Base-by-base conservation (phyloP, 495 filamentous ascomycete species). In the Umbilicaria muhlenbergii region DNA sequence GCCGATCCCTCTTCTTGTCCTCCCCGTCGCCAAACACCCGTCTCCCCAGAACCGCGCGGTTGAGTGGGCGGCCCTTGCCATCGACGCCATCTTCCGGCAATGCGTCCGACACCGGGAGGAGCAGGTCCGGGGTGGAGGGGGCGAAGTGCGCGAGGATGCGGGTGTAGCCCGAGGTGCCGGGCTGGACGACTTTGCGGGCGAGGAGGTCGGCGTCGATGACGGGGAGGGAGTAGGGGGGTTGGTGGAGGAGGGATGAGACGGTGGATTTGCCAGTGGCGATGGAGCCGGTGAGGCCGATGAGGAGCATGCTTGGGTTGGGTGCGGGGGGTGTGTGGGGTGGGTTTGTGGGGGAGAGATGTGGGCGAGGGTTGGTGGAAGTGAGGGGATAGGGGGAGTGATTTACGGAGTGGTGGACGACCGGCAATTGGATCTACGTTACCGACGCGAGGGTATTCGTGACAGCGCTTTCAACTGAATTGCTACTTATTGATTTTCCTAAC, bases 191-290 rank as follows among this genome's bases (percentile, higher is more conserved):
- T 51, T 84, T 66, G 51, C 86, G 86, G 43, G 91, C 86, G 51
- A 96, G 68, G 21, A 88, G 58, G 70, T 98, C 92, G 52, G 91
- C 86, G 65, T 98, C 91, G 70, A 98, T 83, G 56, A 96, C 74
- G 57, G 91, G 89, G 57, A 96, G 76, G 52, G 72, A 74, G 69
- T 95, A 80, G 11, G 87, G 88, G 0, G 84, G 70, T 0, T 70
- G 63, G 43, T 78, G 73, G 59, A 98, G 86, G 52, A 94, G 66
- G 44, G 67, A 57, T 34, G 91, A 94, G 49, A 93, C 89, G 50
- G 92, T 98, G 32, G 87, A 92, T 76, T 98, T 98, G 58, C 92
- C 91, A 3, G 92, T 96, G 32, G 91, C 89, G 59, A 98, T 94
- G 46, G 87, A 94, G 64, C 91, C 91, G 32, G 91, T 98, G 21